Evolutionary conservation across 2,329 filamentous ascomycete species (phyloP).

Genomic region (Calonectria montana): DNA sequence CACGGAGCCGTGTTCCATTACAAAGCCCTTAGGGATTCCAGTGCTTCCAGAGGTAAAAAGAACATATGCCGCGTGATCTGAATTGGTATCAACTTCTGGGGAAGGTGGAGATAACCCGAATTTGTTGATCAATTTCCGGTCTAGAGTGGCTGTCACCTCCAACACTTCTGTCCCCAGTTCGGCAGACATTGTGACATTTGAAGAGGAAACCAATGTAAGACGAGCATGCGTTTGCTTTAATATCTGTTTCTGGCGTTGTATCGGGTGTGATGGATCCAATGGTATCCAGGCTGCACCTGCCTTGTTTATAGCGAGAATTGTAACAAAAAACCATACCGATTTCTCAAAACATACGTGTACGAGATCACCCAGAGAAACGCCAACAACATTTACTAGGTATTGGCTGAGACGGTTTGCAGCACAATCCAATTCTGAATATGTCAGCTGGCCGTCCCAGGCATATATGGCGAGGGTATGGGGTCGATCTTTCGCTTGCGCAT

Average conservation of each 20-base stretch:
- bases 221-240: not conserved
- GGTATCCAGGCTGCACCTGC: constrained; percentile 45
- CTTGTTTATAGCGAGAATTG: constrained; percentile 48
- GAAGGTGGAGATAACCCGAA: not conserved
- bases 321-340: constrained; percentile 31
- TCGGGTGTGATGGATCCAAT: constrained; percentile 52
- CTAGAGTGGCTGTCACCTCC: not conserved
- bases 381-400: constrained; percentile 14
- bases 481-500: constrained; percentile 1
- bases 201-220: not conserved
- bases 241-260: constrained; percentile 21
- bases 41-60: constrained; percentile 69
- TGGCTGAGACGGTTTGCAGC: not conserved
- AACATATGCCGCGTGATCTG: constrained; percentile 43
- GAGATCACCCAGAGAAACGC: constrained; percentile 2
- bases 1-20: constrained; percentile 32
- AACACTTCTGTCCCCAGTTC: not conserved
- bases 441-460: constrained; percentile 43
- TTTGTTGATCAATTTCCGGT: not conserved
- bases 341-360: constrained; percentile 26
- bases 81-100: not conserved
- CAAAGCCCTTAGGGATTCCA: constrained; percentile 65
- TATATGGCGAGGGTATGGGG: constrained; percentile 14
- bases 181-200: not conserved
- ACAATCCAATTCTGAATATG: constrained; percentile 28